Evolutionary conservation across 2,329 filamentous ascomycete species (phyloP), one percentile per base, ranked within the genome.

Genomic region (Ramichloridium luteum): DNA sequence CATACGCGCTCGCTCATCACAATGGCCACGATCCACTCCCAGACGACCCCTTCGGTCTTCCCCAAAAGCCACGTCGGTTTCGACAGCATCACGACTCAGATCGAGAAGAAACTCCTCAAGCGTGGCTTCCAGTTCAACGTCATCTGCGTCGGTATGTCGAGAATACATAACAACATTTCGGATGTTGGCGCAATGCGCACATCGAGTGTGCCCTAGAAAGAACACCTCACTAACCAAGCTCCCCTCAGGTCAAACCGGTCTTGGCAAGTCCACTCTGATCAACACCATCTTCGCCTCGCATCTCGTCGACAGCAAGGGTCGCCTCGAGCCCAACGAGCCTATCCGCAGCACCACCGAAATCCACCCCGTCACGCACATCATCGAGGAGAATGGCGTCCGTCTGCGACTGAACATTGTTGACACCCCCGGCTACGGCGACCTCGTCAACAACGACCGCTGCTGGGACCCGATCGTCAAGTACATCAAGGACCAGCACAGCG

Each of bases 401-500:
- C 77, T 98, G 54, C 76, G 90, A 53, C 72, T 98, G 55, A 98
- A 96, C 74, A 98, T 98, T 55, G 90, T 98, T 54, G 90, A 98
- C 60, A 98, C 90, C 44, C 90, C 90, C 44, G 90, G 90, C 45
- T 98, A 98, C 55, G 90, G 90, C 56, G 90, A 98, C 55, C 76
- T 94, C 57, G 90, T 98, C 64, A 98, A 98, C 75, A 98, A 98
- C 64, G 90, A 98, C 68, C 81, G 90, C 72, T 98, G 90, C 77
- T 98, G 90, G 90, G 90, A 98, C 58, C 90, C 90, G 43, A 98
- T 98, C 60, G 88, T 98, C 72, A 98, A 98, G 72, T 98, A 98
- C 67, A 98, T 98, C 74, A 98, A 98, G 74, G 90, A 98, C 65
- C 90, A 98, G 70, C 90, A 98, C 72, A 94, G 85, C 32, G 88